Evolutionary conservation across 2,329 filamentous ascomycete species (phyloP).

Genomic region (Verticillium tricorpus): DNA sequence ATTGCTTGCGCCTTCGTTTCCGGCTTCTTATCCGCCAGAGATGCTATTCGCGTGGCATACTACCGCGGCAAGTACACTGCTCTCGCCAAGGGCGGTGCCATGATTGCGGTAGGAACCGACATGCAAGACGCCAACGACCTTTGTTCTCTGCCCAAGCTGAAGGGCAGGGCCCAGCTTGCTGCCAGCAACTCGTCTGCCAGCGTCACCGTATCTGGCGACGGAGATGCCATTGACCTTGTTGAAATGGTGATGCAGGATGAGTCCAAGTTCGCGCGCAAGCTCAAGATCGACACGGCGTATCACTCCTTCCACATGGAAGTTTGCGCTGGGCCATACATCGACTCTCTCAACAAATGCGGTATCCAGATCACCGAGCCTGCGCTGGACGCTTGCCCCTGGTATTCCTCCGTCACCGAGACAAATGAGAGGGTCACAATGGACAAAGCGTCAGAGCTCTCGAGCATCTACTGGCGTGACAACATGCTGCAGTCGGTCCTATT

Average conservation of each 20-base stretch:
- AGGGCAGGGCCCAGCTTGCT: slow-evolving; percentile 7
- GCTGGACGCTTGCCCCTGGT: slow-evolving; percentile 18
- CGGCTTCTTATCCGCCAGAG: slow-evolving; percentile 24
- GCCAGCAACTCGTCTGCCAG: slow-evolving; percentile 20
- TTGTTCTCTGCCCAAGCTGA: slow-evolving; percentile 31
- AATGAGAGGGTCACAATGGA: background rate
- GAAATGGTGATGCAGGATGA: background rate
- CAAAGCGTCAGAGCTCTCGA: too few species aligned
- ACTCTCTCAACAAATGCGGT: background rate
- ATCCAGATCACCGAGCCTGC: too few species aligned
- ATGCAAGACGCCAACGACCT: slow-evolving; percentile 26
- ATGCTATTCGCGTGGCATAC: slow-evolving; percentile 20
- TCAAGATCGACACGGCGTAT: slow-evolving; percentile 15
- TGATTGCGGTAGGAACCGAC: slow-evolving; percentile 4
- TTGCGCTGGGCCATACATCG: slow-evolving; percentile 12
- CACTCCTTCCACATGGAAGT: slow-evolving; percentile 21
- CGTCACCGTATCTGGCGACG: slow-evolving; percentile 18
- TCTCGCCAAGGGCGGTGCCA: background rate
- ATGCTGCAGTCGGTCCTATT: slow-evolving; percentile 9
- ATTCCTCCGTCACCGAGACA: slow-evolving; percentile 4
- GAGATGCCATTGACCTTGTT: slow-evolving; percentile 5
- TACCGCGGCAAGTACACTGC: slow-evolving; percentile 10
- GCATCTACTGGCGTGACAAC: slow-evolving; percentile 11
- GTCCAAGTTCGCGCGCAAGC: slow-evolving; percentile 11
- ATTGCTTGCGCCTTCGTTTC: slow-evolving; percentile 46